phyloP scores from a whole-genome alignment of 495 filamentous ascomycete genomes.

The Tuber umbilicatum region DNA sequence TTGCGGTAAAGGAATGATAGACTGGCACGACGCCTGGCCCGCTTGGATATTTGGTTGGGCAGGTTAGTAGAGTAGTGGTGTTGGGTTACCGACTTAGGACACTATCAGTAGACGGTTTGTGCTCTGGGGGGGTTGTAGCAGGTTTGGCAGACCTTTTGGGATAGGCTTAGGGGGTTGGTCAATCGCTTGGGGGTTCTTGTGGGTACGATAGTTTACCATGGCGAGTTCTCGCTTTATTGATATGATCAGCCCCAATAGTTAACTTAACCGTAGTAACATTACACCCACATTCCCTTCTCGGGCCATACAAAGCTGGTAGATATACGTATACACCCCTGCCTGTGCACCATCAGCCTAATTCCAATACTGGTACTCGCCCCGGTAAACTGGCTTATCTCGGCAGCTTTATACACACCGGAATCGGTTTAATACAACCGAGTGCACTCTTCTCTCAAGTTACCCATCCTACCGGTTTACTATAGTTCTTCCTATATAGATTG shows the following conservation, averaged over 20 bases:
- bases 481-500: not conserved
- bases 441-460: not conserved
- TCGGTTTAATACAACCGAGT: not conserved
- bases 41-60: not conserved
- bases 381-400: not conserved
- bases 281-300: not conserved
- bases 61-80: not conserved
- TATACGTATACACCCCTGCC: not conserved
- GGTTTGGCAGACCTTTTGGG: too few species aligned
- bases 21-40: too few species aligned
- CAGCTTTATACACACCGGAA: not conserved
- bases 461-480: not conserved
- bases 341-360: not conserved
- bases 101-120: not conserved
- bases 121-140: not conserved
- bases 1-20: too few species aligned
- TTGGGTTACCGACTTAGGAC: not conserved
- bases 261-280: not conserved
- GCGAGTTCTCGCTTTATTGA: not conserved
- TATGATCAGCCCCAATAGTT: not conserved
- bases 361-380: not conserved
- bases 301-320: not conserved
- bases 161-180: not conserved
- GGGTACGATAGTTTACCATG: not conserved
- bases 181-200: not conserved